These are phyloP conservation scores for Insectozyma bohioensis DNA, from an alignment of 1,139 yeast genomes.

Conservation along the genomic window DNA sequence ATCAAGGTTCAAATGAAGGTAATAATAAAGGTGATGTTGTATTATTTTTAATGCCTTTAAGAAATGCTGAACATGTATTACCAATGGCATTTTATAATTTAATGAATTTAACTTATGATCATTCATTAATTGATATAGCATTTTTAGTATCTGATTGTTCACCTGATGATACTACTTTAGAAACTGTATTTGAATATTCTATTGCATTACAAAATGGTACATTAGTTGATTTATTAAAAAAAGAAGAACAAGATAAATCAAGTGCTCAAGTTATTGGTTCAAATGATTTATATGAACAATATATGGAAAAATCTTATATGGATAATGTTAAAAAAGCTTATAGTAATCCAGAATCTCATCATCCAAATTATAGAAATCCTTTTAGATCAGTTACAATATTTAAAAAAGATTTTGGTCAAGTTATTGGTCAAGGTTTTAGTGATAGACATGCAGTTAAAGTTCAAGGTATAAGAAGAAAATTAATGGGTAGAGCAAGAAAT, in stretches of 20 bases:
- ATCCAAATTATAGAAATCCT: constrained; percentile 63
- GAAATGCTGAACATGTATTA: constrained; percentile 78
- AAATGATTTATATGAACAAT: constrained; percentile 60
- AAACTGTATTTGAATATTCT: constrained; percentile 63
- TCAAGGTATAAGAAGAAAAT: constrained; percentile 82
- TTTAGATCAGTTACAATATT: constrained; percentile 75
- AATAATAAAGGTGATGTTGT: constrained; percentile 61
- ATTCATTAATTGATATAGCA: constrained; percentile 76
- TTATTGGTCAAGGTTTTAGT: constrained; percentile 83
- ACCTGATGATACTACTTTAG: constrained; percentile 70
- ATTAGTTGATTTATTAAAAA: constrained; percentile 48
- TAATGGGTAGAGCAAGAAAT: constrained; percentile 90
- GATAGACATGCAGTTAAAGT: constrained; percentile 88
- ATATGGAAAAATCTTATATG: constrained; percentile 69
- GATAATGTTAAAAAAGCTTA: constrained; percentile 57
- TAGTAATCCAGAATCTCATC: constrained; percentile 55
- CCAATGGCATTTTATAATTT: constrained; percentile 83
- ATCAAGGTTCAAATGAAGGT: constrained; percentile 56
- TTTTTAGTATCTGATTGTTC: constrained; percentile 85
- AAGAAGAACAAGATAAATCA: constrained; percentile 34
- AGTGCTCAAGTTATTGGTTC: constrained; percentile 45
- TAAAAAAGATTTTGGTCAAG: constrained; percentile 83
- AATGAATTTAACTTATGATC: constrained; percentile 85
- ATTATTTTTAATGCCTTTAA: constrained; percentile 70
- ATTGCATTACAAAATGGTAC: constrained; percentile 72